These are phyloP conservation scores for Pistacia integerrima DNA, from an alignment of 345 rosid species.

Conservation along the genomic window DNA sequence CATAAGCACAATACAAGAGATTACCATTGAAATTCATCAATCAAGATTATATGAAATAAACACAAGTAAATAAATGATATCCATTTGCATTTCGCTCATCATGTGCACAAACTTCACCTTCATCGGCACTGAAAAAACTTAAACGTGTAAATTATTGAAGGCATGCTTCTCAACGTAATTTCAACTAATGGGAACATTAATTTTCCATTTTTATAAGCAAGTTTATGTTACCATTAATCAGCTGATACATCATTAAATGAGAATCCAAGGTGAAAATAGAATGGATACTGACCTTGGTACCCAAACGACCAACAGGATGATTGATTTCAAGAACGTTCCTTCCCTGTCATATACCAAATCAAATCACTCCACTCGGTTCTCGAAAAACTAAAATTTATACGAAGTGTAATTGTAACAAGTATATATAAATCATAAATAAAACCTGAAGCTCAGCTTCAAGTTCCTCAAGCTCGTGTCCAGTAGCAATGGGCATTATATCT, in stretches of 20 bases:
- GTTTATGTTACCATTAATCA: not conserved
- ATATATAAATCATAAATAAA: not conserved
- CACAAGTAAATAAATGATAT: not conserved
- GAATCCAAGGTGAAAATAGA: not conserved
- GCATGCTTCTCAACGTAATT: too few relatives aligned
- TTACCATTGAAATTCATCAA: not conserved
- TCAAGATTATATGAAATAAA: not conserved
- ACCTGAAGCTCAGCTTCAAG: conserved; percentile 51
- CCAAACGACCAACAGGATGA: conserved; percentile 44
- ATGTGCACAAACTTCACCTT: not conserved
- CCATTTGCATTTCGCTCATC: not conserved
- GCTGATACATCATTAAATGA: not conserved
- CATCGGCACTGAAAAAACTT: too few relatives aligned
- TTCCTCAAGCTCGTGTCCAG: conserved; percentile 61
- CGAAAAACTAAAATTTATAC: not conserved
- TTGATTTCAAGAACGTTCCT: conserved; percentile 39
- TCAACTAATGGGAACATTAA: too few relatives aligned
- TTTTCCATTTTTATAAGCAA: not conserved
- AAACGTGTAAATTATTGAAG: too few relatives aligned
- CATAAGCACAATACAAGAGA: too few relatives aligned
- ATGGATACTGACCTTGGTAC: conserved; percentile 45
- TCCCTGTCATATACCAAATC: conserved; percentile 28
- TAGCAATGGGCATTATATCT: conserved; percentile 59
- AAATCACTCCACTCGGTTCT: not conserved
- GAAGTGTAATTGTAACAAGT: not conserved